phyloP scores from a whole-genome alignment of 2,329 filamentous ascomycete genomes.

The Cladosporium colombiae region DNA sequence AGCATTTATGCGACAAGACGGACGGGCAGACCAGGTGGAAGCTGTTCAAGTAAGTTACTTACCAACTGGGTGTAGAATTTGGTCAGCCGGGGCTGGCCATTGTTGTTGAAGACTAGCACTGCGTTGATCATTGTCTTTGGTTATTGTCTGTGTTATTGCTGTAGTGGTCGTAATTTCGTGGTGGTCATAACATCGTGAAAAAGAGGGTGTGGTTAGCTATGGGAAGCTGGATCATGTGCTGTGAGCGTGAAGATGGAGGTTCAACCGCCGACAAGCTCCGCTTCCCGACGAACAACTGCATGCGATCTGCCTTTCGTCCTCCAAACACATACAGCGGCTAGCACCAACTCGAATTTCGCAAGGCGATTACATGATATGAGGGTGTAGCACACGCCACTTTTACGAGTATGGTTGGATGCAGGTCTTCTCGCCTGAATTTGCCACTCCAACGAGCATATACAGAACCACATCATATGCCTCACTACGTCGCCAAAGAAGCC shows the following conservation, averaged over 20 bases:
- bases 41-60: slow-evolving; percentile 22
- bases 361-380: not conserved
- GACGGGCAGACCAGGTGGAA: not conserved
- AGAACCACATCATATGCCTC: not conserved
- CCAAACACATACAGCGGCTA: not conserved
- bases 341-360: not conserved
- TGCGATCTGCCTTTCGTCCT: not conserved
- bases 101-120: slow-evolving; percentile 97
- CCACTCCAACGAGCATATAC: not conserved
- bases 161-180: slow-evolving; percentile 7
- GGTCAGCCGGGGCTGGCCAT: slow-evolving; percentile 91
- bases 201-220: not conserved
- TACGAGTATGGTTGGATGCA: not conserved
- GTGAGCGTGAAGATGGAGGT: slow-evolving; percentile 10
- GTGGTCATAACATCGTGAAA: slow-evolving; percentile 15
- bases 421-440: not conserved
- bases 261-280: not conserved
- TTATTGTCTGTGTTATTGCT: not conserved
- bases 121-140: slow-evolving; percentile 85
- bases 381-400: not conserved
- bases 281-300: not conserved
- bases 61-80: slow-evolving; percentile 99
- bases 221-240: not conserved
- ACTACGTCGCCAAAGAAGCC: not conserved
- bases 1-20: not conserved